A percentile compares a stretch with the other conserved stretches of the same genome.
These are phyloP conservation scores for Starmerella scarabaei DNA, from an alignment of 805 yeast genomes.

Conservation along the genomic window DNA sequence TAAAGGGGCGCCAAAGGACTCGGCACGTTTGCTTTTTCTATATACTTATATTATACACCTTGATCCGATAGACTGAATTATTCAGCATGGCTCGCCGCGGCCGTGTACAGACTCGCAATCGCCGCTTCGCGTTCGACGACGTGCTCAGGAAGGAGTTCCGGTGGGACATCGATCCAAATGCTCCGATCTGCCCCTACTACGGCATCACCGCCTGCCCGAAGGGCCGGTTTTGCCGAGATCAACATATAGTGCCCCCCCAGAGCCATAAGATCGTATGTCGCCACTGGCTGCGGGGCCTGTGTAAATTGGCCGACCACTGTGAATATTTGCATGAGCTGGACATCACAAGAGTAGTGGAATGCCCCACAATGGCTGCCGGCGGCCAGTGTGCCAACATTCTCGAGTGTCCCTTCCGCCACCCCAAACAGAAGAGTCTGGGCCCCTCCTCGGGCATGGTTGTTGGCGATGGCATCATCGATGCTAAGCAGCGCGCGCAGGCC, in stretches of 20 bases:
- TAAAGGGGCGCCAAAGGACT: no score
- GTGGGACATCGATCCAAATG: constrained; percentile 73
- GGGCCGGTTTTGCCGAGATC: constrained; percentile 74
- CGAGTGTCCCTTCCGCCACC: constrained; percentile 81
- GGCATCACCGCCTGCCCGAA: constrained; percentile 67
- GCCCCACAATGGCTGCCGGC: constrained; percentile 69
- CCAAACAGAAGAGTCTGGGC: constrained; percentile 27
- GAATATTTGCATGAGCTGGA: constrained; percentile 94
- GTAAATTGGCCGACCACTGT: constrained; percentile 93
- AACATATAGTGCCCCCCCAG: constrained; percentile 59
- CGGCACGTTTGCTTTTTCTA: no score
- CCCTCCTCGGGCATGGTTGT: constrained; percentile 41
- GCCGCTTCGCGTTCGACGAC: constrained; percentile 61
- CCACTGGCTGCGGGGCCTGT: constrained; percentile 95
- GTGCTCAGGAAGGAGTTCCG: constrained; percentile 68
- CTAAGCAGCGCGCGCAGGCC: constrained; percentile 30
- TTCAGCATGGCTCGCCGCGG: constrained; percentile 6
- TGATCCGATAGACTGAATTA: not conserved
- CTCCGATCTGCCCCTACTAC: constrained; percentile 73
- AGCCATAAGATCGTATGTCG: constrained; percentile 81
- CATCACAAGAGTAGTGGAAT: constrained; percentile 90
- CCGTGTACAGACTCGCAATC: constrained; percentile 20
- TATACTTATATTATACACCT: not conserved
- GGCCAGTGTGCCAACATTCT: constrained; percentile 72
- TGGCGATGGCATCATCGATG: not conserved